phyloP scores from a whole-genome alignment of 495 filamentous ascomycete species.

The Monascus purpureus region DNA sequence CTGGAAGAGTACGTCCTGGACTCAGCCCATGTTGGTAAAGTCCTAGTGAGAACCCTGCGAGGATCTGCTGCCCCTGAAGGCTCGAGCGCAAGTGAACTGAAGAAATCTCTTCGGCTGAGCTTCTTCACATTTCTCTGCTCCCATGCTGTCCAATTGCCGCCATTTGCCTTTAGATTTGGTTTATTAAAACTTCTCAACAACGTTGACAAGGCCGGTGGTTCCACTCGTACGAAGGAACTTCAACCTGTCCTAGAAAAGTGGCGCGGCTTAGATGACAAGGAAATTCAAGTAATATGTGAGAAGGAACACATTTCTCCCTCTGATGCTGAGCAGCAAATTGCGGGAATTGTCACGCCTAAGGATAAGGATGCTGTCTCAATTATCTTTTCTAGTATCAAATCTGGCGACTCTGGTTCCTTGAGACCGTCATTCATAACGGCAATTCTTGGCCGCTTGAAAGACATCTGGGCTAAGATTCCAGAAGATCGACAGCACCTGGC shows the following conservation, averaged over 20 bases:
- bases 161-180: constrained; percentile 49
- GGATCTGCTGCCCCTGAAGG: constrained; percentile 21
- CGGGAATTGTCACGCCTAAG: constrained; percentile 48
- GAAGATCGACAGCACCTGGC: constrained; percentile 43
- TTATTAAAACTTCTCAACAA: constrained; percentile 59
- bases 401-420: constrained; percentile 24
- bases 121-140: constrained; percentile 61
- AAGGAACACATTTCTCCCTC: constrained; percentile 46
- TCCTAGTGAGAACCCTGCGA: constrained; percentile 43
- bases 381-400: constrained; percentile 37
- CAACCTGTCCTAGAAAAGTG: constrained; percentile 55
- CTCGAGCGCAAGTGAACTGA: constrained; percentile 40
- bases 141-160: constrained; percentile 53
- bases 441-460: constrained; percentile 48
- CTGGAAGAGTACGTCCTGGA: constrained; percentile 79
- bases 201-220: constrained; percentile 50
- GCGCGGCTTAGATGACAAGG: constrained; percentile 31
- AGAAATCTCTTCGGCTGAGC: constrained; percentile 47
- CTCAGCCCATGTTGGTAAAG: constrained; percentile 42
- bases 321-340: constrained; percentile 43
- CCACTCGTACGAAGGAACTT: constrained; percentile 53
- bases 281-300: constrained; percentile 29
- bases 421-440: constrained; percentile 41
- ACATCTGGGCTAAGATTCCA: constrained; percentile 58
- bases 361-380: constrained; percentile 51